These are phyloP conservation scores for Hypoxylon cercidicola DNA, from an alignment of 495 filamentous ascomycete genomes.

Conservation along the genomic window DNA sequence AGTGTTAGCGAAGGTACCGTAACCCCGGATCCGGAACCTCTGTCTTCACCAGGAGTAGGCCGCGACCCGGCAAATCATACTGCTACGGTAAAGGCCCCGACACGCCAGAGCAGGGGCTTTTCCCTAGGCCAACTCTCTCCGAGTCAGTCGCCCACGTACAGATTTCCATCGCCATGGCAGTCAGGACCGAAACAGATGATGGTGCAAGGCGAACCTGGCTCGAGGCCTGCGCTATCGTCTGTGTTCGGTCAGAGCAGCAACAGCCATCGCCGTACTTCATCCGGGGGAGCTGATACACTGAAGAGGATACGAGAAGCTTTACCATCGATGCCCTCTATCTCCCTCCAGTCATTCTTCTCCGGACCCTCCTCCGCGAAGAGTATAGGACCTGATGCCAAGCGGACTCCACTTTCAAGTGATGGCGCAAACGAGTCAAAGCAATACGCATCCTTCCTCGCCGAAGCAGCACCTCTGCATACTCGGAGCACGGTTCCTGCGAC, in stretches of 20 bases:
- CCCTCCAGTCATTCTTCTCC: constrained; percentile 63
- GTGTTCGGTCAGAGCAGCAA: constrained; percentile 48
- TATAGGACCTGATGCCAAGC: constrained; percentile 33
- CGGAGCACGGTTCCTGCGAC: constrained; percentile 43
- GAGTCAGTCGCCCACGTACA: constrained; percentile 34
- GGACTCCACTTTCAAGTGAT: constrained; percentile 11
- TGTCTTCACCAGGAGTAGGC: constrained; percentile 11
- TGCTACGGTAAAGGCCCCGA: constrained; percentile 18
- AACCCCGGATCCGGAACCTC: constrained; percentile 17
- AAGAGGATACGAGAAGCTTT: constrained; percentile 60
- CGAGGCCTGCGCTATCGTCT: constrained; percentile 51
- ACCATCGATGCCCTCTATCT: constrained; percentile 63
- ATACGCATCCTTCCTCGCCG: constrained; percentile 35
- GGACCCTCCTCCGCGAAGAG: constrained; percentile 41
- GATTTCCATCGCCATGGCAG: constrained; percentile 63
- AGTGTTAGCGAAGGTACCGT: constrained; percentile 30
- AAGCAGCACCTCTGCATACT: constrained; percentile 22
- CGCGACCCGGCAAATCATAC: constrained; percentile 19
- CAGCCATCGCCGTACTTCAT: constrained; percentile 51
- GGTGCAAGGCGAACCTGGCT: constrained; percentile 44
- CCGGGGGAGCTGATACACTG: constrained; percentile 56
- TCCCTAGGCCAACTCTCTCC: constrained; percentile 45
- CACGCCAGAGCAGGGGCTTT: constrained; percentile 42
- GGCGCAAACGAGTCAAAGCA: constrained; percentile 42
- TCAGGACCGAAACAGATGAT: constrained; percentile 58